Conservation (phyloP, 371 early-diverging fungal genomes). For the Dinochytrium kinnereticum region DNA sequence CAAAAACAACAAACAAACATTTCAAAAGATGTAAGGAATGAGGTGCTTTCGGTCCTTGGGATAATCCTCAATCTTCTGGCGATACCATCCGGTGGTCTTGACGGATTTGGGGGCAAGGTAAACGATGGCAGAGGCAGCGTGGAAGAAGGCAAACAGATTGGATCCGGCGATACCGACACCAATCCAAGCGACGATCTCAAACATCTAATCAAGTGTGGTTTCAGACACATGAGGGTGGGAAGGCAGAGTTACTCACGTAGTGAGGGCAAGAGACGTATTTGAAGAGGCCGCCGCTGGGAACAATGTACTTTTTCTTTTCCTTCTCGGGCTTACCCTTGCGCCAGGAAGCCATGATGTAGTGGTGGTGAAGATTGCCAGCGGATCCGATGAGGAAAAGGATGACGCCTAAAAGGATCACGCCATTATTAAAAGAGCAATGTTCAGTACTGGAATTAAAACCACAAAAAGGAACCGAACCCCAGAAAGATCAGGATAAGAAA, state of each 20-base stretch:
- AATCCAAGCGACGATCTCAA: slow-evolving; percentile 2
- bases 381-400: neutral
- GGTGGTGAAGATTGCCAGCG: neutral
- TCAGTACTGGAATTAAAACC: too few species aligned
- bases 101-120: neutral
- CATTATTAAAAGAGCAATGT: neutral
- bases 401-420: neutral
- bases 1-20: too few species aligned
- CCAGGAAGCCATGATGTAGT: neutral
- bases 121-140: neutral
- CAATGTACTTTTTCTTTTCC: neutral
- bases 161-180: neutral
- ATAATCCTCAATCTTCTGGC: neutral
- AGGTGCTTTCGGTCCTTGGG: slow-evolving; percentile 7
- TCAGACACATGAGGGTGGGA: too few species aligned
- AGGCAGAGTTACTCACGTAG: slow-evolving; percentile 9
- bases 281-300: neutral
- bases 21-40: neutral
- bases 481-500: neutral
- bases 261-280: neutral
- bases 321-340: neutral
- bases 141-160: neutral
- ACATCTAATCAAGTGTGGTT: too few species aligned
- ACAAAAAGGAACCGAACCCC: too few species aligned
- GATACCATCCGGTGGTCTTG: neutral